phyloP scores from a whole-genome alignment of 345 rosid genomes.

The Fremontodendron californicum region DNA sequence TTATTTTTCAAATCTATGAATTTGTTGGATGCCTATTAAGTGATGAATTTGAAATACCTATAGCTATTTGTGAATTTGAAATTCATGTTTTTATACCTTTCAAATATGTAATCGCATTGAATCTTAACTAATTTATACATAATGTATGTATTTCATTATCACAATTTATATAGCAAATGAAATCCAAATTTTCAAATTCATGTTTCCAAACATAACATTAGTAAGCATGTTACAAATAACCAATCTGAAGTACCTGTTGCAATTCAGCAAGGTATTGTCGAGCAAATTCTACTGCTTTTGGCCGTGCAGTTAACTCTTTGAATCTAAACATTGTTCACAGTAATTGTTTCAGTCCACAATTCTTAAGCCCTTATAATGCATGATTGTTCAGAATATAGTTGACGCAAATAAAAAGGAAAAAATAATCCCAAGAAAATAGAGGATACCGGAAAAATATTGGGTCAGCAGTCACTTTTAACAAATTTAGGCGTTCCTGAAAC shows the following conservation, averaged over 20 bases:
- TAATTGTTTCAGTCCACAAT: constrained; percentile 1
- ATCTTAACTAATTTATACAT: too few species aligned
- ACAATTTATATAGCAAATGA: too few species aligned
- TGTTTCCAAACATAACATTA: too few species aligned
- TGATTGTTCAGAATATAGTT: background rate
- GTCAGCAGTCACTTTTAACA: constrained; percentile 66
- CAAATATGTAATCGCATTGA: too few species aligned
- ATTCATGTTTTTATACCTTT: too few species aligned
- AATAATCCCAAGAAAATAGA: constrained; percentile 1
- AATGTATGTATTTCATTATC: too few species aligned
- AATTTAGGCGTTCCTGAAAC: constrained; percentile 66
- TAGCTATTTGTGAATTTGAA: too few species aligned
- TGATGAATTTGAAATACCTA: too few species aligned
- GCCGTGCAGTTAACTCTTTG: constrained; percentile 80
- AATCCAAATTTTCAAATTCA: too few species aligned
- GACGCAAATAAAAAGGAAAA: background rate
- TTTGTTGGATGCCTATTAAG: too few species aligned
- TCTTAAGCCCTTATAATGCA: background rate
- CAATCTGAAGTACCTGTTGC: constrained; percentile 27
- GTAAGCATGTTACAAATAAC: background rate
- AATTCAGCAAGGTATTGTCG: constrained; percentile 53
- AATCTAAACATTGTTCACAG: constrained; percentile 35
- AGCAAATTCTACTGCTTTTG: constrained; percentile 62
- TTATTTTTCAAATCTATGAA: too few species aligned
- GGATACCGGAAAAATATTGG: constrained; percentile 78